phyloP scores from a whole-genome alignment of 2,329 filamentous ascomycete species.

The Exophiala aquamarina region DNA sequence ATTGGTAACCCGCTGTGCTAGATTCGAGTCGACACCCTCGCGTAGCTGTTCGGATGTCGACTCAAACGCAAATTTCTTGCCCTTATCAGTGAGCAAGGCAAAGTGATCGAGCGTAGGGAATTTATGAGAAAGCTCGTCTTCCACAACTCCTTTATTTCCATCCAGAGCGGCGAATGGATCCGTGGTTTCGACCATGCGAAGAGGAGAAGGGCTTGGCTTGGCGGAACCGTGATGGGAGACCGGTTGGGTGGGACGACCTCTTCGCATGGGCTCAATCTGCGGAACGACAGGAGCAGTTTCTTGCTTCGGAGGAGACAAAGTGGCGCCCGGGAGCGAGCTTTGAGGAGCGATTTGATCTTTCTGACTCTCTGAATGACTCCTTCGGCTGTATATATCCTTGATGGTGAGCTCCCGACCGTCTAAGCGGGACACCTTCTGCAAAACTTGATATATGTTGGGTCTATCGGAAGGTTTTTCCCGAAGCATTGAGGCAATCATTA shows the following conservation, averaged over 20 bases:
- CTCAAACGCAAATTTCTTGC: constrained; percentile 81
- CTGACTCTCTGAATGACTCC: constrained; percentile 64
- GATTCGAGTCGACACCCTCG: constrained; percentile 49
- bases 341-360: constrained; percentile 61
- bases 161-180: constrained; percentile 94
- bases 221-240: constrained; percentile 47
- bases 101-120: constrained; percentile 96
- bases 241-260: constrained; percentile 69
- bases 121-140: constrained; percentile 77
- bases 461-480: constrained; percentile 75
- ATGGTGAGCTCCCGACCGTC: constrained; percentile 83
- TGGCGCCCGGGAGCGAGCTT: constrained; percentile 69
- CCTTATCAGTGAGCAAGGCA: constrained; percentile 80
- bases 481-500: constrained; percentile 89
- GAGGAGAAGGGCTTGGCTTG: constrained; percentile 67
- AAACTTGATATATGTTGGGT: constrained; percentile 91
- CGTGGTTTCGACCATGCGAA: constrained; percentile 61
- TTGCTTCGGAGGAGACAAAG: constrained; percentile 67
- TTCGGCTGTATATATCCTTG: constrained; percentile 75
- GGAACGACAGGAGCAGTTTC: constrained; percentile 70
- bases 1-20: constrained; percentile 69
- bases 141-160: constrained; percentile 54
- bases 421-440: constrained; percentile 85
- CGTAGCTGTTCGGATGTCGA: constrained; percentile 49
- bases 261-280: constrained; percentile 89